Conservation (phyloP, 1,139 yeast genomes). For the Scheffersomyces lignicola region DNA sequence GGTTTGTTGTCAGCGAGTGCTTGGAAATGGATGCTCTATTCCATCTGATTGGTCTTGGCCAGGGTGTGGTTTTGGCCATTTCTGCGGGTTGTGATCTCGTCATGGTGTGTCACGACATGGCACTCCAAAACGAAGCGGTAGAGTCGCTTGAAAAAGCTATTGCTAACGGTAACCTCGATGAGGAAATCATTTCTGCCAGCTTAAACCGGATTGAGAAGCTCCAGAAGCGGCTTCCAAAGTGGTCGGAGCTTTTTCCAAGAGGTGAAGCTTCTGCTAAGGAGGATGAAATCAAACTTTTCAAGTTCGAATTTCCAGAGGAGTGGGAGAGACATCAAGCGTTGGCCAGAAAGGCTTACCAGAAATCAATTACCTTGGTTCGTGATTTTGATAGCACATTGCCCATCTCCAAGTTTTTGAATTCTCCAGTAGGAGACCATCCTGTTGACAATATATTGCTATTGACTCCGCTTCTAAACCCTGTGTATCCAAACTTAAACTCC, state of each 20-base stretch:
- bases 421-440: slow-evolving; percentile 9
- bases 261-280: slow-evolving; percentile 32
- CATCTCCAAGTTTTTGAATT: slow-evolving; percentile 39
- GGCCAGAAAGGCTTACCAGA: slow-evolving; percentile 50
- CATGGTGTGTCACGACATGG: slow-evolving; percentile 58
- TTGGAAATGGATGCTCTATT: slow-evolving; percentile 66
- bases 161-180: slow-evolving; percentile 52
- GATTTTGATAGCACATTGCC: slow-evolving; percentile 57
- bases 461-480: slow-evolving; percentile 54
- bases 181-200: slow-evolving; percentile 42
- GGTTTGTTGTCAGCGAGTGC: slow-evolving; percentile 65
- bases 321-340: slow-evolving; percentile 48
- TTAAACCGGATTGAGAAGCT: slow-evolving; percentile 45
- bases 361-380: slow-evolving; percentile 56
- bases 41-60: slow-evolving; percentile 64
- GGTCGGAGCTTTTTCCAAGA: slow-evolving; percentile 49
- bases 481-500: slow-evolving; percentile 23
- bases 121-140: slow-evolving; percentile 61
- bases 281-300: slow-evolving; percentile 25
- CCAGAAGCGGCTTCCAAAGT: slow-evolving; percentile 44
- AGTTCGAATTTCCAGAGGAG: slow-evolving; percentile 26
- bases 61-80: slow-evolving; percentile 62
- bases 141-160: slow-evolving; percentile 56
- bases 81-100: slow-evolving; percentile 69
- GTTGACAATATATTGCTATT: slow-evolving; percentile 47